Evolutionary conservation across 257 asterid genomes (phyloP).

Genomic region (Striga asiatica): DNA sequence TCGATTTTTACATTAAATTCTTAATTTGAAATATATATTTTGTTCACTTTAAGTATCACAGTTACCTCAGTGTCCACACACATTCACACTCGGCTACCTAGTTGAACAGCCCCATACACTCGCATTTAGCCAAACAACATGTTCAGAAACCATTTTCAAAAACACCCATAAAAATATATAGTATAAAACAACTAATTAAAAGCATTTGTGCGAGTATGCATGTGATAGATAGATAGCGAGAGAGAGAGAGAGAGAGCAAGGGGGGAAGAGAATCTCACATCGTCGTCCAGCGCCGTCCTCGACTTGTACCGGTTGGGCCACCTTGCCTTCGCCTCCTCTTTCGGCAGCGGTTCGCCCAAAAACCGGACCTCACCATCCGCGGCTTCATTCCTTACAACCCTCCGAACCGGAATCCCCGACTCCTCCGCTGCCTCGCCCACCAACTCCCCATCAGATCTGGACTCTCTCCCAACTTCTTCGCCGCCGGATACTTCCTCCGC

Average conservation of each 20-base stretch:
- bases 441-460: too few species aligned
- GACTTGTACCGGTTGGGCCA: constrained; percentile 58
- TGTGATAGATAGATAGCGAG: background rate
- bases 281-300: constrained; percentile 4
- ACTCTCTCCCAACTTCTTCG: background rate
- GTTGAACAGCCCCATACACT: too few species aligned
- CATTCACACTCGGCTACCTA: too few species aligned
- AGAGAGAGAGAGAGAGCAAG: too few species aligned
- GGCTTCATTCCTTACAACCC: background rate
- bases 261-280: background rate
- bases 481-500: background rate
- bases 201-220: background rate
- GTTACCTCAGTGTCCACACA: too few species aligned
- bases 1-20: too few species aligned
- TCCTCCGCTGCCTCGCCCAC: background rate
- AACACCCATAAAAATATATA: too few species aligned
- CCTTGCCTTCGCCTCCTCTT: constrained; percentile 29
- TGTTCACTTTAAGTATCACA: too few species aligned
- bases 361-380: constrained; percentile 8
- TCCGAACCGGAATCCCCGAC: background rate
- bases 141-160: too few species aligned
- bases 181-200: too few species aligned
- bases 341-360: constrained; percentile 26
- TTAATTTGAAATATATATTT: too few species aligned
- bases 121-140: too few species aligned